Conservation (phyloP, 73 alveolate species). For the Paramecium sonneborni region DNA sequence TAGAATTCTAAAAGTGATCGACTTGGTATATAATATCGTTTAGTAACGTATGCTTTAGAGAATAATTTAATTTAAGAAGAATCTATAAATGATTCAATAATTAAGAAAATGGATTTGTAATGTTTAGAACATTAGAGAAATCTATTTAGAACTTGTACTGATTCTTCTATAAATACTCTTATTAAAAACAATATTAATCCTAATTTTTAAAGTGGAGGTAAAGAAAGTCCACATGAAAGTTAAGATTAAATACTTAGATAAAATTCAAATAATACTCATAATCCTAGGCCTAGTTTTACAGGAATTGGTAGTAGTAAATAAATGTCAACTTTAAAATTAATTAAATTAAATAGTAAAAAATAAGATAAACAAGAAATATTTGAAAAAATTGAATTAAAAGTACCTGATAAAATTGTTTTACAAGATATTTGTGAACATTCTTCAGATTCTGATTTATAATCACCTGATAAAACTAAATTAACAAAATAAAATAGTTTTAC, state of each 20-base stretch:
- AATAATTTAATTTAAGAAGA: conserved; percentile 13
- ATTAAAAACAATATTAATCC: not conserved
- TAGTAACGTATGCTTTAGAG: not conserved
- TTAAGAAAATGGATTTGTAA: conserved; percentile 9
- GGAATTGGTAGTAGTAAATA: not conserved
- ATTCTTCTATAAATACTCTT: not conserved
- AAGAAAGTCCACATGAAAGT: not conserved
- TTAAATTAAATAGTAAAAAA: not conserved
- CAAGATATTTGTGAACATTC: conserved; percentile 21
- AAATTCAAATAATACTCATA: conserved; percentile 15
- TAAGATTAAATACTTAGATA: not conserved
- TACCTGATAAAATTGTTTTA: not conserved
- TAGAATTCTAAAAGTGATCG: conserved; percentile 33
- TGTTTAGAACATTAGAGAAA: not conserved
- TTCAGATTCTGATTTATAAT: not conserved
- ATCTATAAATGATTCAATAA: not conserved
- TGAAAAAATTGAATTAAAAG: not conserved
- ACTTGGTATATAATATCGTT: not conserved
- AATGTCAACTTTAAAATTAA: not conserved
- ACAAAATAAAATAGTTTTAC: not conserved
- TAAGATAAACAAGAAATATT: not conserved
- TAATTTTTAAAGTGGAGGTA: not conserved
- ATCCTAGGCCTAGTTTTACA: conserved; percentile 15
- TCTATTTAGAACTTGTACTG: not conserved
- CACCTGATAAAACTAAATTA: conserved; percentile 12